A percentile compares a stretch with the other conserved stretches of the same genome.
These are phyloP conservation scores for Nicotiana otophora DNA, from an alignment of 257 asterid species.

Conservation along the genomic window DNA sequence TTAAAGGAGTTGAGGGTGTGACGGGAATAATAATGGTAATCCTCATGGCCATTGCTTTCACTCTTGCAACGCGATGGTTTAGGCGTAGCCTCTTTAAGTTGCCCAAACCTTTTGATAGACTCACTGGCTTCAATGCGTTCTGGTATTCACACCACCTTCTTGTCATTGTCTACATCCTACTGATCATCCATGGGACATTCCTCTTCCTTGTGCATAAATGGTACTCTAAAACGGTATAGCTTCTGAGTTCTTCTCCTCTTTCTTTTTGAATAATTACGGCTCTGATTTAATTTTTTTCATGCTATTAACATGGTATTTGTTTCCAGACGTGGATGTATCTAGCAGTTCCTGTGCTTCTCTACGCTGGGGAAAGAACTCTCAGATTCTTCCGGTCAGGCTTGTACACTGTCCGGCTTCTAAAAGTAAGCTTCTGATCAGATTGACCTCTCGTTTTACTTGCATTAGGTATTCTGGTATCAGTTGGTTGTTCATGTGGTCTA, in stretches of 20 bases:
- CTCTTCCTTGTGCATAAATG: constrained; percentile 76
- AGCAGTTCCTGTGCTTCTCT: constrained; percentile 82
- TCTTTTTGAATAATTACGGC: background rate
- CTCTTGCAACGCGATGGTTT: constrained; percentile 78
- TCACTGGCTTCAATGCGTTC: constrained; percentile 91
- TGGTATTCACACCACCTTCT: constrained; percentile 96
- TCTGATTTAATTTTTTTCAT: background rate
- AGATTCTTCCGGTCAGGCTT: constrained; percentile 84
- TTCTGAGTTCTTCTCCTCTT: background rate
- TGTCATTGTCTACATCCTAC: constrained; percentile 67
- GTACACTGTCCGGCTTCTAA: constrained; percentile 55
- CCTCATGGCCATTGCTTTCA: constrained; percentile 70
- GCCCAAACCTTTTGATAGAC: constrained; percentile 87
- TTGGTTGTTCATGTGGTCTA: background rate
- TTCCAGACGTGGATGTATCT: constrained; percentile 95
- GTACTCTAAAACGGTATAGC: constrained; percentile 74
- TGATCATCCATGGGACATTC: constrained; percentile 63
- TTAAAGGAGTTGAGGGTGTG: constrained; percentile 68
- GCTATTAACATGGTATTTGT: constrained; percentile 4
- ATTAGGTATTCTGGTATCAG: background rate
- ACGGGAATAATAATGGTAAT: constrained; percentile 82
- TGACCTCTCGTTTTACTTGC: background rate
- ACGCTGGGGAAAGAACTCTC: constrained; percentile 84
- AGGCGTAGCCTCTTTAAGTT: constrained; percentile 78
- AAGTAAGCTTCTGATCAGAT: constrained; percentile 39